Percentiles rank a stretch among this genome's conserved stretches.
phyloP scores from a whole-genome alignment of 306 rosid genomes.

The Inga oerstediana region DNA sequence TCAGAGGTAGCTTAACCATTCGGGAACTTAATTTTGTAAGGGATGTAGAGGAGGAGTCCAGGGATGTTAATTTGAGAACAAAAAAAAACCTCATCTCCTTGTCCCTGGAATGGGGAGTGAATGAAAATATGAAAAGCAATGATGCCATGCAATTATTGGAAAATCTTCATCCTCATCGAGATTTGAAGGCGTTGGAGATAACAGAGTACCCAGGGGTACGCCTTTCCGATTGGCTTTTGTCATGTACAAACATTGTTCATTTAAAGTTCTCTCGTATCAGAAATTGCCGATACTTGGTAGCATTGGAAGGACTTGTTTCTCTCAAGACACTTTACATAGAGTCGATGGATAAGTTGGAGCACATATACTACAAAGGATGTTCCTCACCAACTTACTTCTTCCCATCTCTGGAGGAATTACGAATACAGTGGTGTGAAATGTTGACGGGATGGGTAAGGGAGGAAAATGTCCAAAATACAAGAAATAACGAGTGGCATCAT shows the following conservation, averaged over 20 bases:
- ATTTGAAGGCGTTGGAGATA: not conserved
- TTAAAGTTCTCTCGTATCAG: accelerated
- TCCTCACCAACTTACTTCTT: not conserved
- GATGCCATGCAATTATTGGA: not conserved
- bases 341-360: accelerated
- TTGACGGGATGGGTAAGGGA: conserved; percentile 16
- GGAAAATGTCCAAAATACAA: not conserved
- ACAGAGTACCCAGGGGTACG: not conserved
- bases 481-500: not conserved
- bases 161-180: not conserved
- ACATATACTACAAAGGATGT: not conserved
- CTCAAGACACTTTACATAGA: not conserved
- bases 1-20: not conserved
- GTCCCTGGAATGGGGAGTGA: accelerated
- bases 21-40: not conserved
- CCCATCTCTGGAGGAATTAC: not conserved
- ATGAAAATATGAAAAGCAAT: not conserved
- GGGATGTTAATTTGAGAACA: not conserved
- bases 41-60: not conserved
- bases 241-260: not conserved
- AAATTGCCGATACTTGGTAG: not conserved
- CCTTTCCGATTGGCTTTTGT: not conserved
- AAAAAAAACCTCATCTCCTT: not conserved
- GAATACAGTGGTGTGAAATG: not conserved
- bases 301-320: not conserved